These are phyloP conservation scores for peach (Prunus persica) DNA, from an alignment of 306 rosid species.

Conservation along the genomic window DNA sequence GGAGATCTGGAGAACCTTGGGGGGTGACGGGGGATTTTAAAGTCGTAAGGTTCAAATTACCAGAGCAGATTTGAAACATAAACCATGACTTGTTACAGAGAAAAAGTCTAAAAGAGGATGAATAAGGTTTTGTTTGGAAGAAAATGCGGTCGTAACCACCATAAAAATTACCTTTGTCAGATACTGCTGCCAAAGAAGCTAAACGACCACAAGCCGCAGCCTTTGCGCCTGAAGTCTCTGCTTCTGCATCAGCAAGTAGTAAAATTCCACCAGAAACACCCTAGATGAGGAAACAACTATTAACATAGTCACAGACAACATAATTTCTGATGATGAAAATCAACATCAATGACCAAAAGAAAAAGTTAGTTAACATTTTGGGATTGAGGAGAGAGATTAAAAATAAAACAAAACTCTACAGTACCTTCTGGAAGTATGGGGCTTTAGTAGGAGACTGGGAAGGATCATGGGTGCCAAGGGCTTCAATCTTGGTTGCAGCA, in stretches of 20 bases:
- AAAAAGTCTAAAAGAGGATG: not conserved
- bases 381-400: not conserved
- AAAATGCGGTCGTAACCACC: not conserved
- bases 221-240: conserved; percentile 80
- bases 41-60: no score
- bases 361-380: not conserved
- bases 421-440: conserved; percentile 54
- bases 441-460: conserved; percentile 47
- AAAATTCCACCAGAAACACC: conserved; percentile 60
- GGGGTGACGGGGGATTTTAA: no score
- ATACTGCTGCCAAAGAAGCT: conserved; percentile 66
- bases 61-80: no score
- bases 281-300: conserved; percentile 40
- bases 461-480: conserved; percentile 23
- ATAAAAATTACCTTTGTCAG: conserved; percentile 58
- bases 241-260: conserved; percentile 70
- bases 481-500: conserved; percentile 28
- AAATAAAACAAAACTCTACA: conserved; percentile 7
- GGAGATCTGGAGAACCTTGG: no score
- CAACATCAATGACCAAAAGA: not conserved
- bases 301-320: conserved; percentile 6
- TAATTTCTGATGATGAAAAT: conserved; percentile 4
- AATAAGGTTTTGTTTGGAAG: not conserved
- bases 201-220: conserved; percentile 89
- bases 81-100: no score